These are phyloP conservation scores for Boletus rubroflammeus DNA, from an alignment of 768 basidiomycete species.

Conservation along the genomic window DNA sequence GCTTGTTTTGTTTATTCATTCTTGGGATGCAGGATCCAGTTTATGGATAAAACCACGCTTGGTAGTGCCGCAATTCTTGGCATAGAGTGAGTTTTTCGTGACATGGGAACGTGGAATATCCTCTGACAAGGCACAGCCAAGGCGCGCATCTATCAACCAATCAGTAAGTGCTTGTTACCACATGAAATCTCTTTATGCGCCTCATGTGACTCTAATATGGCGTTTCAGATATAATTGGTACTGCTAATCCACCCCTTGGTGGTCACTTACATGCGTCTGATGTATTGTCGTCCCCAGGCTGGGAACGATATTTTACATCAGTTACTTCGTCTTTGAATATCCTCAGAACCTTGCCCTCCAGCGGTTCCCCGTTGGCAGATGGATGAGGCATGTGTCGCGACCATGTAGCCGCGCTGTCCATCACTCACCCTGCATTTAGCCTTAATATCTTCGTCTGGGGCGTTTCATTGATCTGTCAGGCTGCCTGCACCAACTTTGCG, in stretches of 20 bases:
- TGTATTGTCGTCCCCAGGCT: conserved; percentile 43
- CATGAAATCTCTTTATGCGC: background rate
- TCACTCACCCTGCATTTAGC: conserved; percentile 30
- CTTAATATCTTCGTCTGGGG: conserved; percentile 68
- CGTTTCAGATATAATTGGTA: conserved; percentile 62
- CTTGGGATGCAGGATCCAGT: conserved; percentile 55
- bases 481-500: conserved; percentile 68
- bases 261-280: background rate
- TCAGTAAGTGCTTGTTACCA: conserved; percentile 41
- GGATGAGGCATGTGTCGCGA: conserved; percentile 58
- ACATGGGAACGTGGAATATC: background rate
- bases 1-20: background rate
- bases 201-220: background rate
- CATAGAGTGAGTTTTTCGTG: conserved; percentile 43
- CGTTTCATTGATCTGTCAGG: conserved; percentile 55
- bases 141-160: conserved; percentile 60
- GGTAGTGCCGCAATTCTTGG: conserved; percentile 68
- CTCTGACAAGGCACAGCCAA: conserved; percentile 36
- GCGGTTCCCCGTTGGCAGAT: conserved; percentile 71
- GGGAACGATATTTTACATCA: conserved; percentile 71
- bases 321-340: conserved; percentile 68
- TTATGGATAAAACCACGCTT: conserved; percentile 74
- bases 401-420: background rate
- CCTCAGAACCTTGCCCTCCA: conserved; percentile 73
- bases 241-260: background rate